Evolutionary conservation across 2,329 filamentous ascomycete species (phyloP), one percentile per base, ranked within the genome.

Genomic region (Amylocarpus encephaloides): DNA sequence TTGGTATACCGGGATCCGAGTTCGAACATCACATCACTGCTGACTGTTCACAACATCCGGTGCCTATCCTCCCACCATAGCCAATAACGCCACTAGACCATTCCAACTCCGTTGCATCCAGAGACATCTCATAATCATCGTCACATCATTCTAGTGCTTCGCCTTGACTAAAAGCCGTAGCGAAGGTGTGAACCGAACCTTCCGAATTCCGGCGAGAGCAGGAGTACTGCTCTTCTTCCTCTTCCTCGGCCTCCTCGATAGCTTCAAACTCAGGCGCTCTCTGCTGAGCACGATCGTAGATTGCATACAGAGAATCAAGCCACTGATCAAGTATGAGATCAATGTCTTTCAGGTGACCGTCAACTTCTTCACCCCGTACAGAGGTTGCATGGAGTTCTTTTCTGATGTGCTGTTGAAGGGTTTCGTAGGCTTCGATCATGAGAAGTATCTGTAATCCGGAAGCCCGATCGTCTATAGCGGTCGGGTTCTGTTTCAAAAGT

Each of bases 391-490:
- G 47, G 9, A 56, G 40, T 16, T 58, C 53, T 29, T 56, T 46
- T n/a, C 55, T 48, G 5, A 62, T 41, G 11, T 58, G 54, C 33
- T 58, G 49, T 34, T 59, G 58, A 2, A 62, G 48, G 1, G 52
- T 57, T 47, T 65, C 63, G 39, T 65, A 65, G 1, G 62, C 54
- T 49, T 65, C 63, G 19, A 65, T 65, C 61, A 65, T 63, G 30
- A 64, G 59, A 6, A 62, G 41, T 29, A 65, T 60, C 39, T 65
- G 60, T 6, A 65, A 45, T 34, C 61, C 59, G 26, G 62, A 63
- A 3, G 54, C 56, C 6, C 54, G 52, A 26, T 59, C 57, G 39
- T 32, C 44, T 2, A 42, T 40, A 32, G 52, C 54, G 4, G 22
- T 18, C 6, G 55, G 46, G 32, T 59, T 46, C 12, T 58, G 52